Evolutionary conservation across 768 basidiomycete genomes (phyloP), one percentile per base, ranked within the genome.

Genomic region (Coprinopsis marcescibilis): DNA sequence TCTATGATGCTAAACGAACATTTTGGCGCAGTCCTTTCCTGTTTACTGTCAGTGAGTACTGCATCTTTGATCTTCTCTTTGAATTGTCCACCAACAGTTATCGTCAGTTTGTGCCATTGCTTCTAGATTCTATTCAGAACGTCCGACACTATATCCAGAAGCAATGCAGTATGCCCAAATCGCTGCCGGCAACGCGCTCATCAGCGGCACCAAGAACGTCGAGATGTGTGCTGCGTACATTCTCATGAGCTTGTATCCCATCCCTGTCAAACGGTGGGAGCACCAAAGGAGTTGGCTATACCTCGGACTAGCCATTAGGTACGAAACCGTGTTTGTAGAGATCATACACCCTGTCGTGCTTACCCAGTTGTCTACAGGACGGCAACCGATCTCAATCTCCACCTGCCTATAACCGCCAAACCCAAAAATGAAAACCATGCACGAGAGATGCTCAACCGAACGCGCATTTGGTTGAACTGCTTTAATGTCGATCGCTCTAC

Each of bases 251-350:
- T 63, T 97, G 55, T 85, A 86, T 65, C 80, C 82, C 45, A 72
- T 87, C 0, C 88, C 88, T 1, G 74, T 81, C 0, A 76, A 78
- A 41, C 77, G 81, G 24, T 93, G 89, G 83, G 90, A 93, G 57
- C 89, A 95, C 53, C 90, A 95, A 57, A 75, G 90, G 21, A 84
- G 83, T 43, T 96, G 89, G 88, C 63, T 94, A 39, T 91, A 88
- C 62, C 81, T 94, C 17, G 92, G 92, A 5, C 71, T 93, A 23
- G 91, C 89, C 6, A 91, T 94, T 50, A 75, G 90, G 88, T 86
- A 55, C 41, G 3, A 45, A 39, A 32, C 27, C 17, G 35, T 38
- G 30, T 32, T 10, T 11, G 19, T 3, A n/a, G 12, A 7, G n/a
- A n/a, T n/a, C n/a, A n/a, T n/a, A n/a, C 17, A 8, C 35, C 12